phyloP scores from a whole-genome alignment of 768 basidiomycete species.

The Rhodocollybia butyracea region DNA sequence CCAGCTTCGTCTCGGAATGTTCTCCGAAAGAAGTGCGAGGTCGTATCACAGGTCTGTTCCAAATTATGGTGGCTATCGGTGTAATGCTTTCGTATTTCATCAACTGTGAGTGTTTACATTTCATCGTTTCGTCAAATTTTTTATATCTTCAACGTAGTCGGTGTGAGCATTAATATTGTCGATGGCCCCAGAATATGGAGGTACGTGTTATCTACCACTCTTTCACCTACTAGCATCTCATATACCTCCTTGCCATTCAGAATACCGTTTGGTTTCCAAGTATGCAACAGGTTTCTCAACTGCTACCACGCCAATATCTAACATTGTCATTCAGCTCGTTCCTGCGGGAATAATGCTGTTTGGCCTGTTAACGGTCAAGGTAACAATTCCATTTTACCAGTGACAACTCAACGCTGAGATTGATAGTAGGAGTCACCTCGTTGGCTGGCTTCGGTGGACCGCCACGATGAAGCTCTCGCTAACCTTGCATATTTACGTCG shows the following conservation, averaged over 20 bases:
- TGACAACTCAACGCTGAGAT: background rate
- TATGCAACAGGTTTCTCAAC: too few species aligned
- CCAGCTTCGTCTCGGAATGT: constrained; percentile 85
- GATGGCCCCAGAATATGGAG: constrained; percentile 41
- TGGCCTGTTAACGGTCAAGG: constrained; percentile 47
- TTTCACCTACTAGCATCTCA: too few species aligned
- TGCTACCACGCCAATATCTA: too few species aligned
- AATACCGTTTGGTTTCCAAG: constrained; percentile 54
- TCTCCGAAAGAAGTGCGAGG: constrained; percentile 85
- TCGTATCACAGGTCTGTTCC: constrained; percentile 82
- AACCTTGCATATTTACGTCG: constrained; percentile 47
- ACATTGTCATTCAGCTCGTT: too few species aligned
- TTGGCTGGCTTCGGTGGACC: constrained; percentile 47
- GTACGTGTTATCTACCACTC: too few species aligned
- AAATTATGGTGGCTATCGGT: constrained; percentile 70
- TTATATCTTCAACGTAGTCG: constrained; percentile 42
- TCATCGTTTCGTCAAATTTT: constrained; percentile 29
- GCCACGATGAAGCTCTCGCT: constrained; percentile 31
- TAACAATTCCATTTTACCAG: background rate
- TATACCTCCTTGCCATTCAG: too few species aligned
- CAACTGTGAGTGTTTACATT: constrained; percentile 50
- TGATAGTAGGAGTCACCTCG: constrained; percentile 47
- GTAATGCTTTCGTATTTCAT: constrained; percentile 60
- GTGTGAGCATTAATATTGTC: constrained; percentile 41
- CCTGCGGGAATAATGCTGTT: constrained; percentile 51